A percentile compares a stretch with the other conserved stretches of the same genome.
These are phyloP conservation scores for Eucalyptus rudis DNA, from an alignment of 345 rosid genomes.

Conservation along the genomic window DNA sequence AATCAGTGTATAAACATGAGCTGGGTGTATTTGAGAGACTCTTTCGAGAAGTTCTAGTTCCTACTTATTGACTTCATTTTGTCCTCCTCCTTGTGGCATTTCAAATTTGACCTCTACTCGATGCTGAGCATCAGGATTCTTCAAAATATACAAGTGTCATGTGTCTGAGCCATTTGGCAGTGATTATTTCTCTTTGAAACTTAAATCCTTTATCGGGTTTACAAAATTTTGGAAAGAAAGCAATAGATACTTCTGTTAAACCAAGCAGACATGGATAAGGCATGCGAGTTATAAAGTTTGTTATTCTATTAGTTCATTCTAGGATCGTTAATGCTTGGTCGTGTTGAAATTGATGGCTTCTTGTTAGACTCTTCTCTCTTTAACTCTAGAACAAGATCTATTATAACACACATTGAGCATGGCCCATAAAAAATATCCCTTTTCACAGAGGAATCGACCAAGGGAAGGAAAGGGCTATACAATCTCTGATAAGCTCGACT, in stretches of 20 bases:
- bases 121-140: not conserved
- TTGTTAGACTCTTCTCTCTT: not conserved
- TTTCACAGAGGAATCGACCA: not conserved
- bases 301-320: not conserved
- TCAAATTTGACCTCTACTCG: not conserved
- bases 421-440: not conserved
- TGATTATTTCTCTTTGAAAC: not conserved
- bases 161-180: not conserved
- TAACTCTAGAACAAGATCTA: not conserved
- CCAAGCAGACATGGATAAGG: not conserved
- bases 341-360: not conserved
- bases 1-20: not conserved
- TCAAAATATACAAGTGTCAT: not conserved
- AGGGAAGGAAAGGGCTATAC: not conserved
- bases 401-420: not conserved
- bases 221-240: not conserved
- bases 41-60: not conserved
- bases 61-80: not conserved
- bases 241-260: not conserved
- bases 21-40: not conserved
- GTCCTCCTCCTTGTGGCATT: not conserved
- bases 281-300: not conserved
- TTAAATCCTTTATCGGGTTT: not conserved
- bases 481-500: not conserved
- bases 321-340: not conserved